Evolutionary conservation across 2,329 filamentous ascomycete genomes (phyloP), one percentile per base, ranked within the genome.

Genomic region (Pseudopithomyces chartarum): DNA sequence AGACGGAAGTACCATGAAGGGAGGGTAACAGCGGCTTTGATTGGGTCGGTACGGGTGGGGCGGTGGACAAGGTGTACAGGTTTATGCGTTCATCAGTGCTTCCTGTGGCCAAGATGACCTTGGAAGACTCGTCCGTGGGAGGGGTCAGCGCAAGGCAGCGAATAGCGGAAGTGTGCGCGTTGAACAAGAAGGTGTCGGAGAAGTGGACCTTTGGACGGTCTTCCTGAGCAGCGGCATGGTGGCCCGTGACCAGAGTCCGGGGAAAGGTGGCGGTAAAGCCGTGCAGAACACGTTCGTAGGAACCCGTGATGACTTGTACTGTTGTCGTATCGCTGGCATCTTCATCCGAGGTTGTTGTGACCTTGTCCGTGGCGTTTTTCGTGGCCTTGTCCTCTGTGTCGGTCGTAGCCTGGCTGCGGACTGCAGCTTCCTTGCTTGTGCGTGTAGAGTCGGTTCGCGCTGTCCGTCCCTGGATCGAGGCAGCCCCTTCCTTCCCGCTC

Each of bases 71-170:
- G 58, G 88, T 92, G 82, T 97, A 99, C 53, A 99, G 84, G 73
- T 99, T 97, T 79, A 99, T 91, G 60, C 92, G 87, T 78, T 97
- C 92, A 77, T 99, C 95, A 22, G 91, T 96, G 75, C 90, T 90
- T 64, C 95, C 95, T 10, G 90, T 96, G 12, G 95, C 95, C 47
- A 99, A 86, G 64, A 95, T 88, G 48, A 97, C 85, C 73, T 95
- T 97, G 72, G 91, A 89, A n/a, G 80, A 78, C 75, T 89, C 88
- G 6, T 69, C 84, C 12, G 91, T 90, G 0, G 90, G 82, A 7
- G 71, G 72, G 8, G 94, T 97, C 59, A 97, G 79, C 22, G 93
- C 92, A 33, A 99, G 83, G 73, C 91, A 96, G 67, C 92, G 90
- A 73, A 99, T 91, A 4, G 95, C 89, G 12, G 93, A 96, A 55